Conservation (phyloP, 805 yeast species). For the Candida krabiensis region DNA sequence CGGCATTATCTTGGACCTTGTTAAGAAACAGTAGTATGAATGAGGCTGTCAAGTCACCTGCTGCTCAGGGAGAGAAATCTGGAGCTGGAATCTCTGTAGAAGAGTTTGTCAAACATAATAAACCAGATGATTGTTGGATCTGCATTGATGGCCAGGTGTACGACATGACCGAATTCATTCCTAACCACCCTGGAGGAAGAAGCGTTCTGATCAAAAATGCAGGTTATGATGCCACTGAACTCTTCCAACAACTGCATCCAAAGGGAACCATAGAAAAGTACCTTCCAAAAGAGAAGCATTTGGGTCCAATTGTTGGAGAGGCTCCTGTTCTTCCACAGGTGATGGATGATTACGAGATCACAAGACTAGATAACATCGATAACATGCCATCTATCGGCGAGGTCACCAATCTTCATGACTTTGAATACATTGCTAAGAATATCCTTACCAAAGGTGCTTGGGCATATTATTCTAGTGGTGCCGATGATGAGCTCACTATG, state of each 20-base stretch:
- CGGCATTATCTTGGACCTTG: background rate
- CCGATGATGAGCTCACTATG: conserved; percentile 89
- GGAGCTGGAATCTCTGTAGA: conserved; percentile 26
- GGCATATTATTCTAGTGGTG: conserved; percentile 90
- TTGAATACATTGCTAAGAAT: conserved; percentile 81
- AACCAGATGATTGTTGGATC: conserved; percentile 75
- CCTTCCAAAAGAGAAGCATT: conserved; percentile 56
- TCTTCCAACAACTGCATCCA: conserved; percentile 89
- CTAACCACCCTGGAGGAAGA: conserved; percentile 55
- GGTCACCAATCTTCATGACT: conserved; percentile 78
- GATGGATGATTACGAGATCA: conserved; percentile 40
- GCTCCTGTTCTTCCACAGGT: conserved; percentile 35
- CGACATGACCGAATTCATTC: conserved; percentile 63
- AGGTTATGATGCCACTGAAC: conserved; percentile 57
- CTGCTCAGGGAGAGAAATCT: background rate
- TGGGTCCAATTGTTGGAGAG: conserved; percentile 48
- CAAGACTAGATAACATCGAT: conserved; percentile 41
- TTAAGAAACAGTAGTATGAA: background rate
- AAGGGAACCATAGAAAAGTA: conserved; percentile 74
- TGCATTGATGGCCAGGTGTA: conserved; percentile 77
- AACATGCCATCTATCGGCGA: conserved; percentile 68
- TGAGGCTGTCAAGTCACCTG: conserved; percentile 2
- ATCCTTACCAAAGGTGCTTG: conserved; percentile 79
- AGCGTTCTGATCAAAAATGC: conserved; percentile 44
- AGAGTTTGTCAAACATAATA: conserved; percentile 53